Conservation (phyloP, 371 early-diverging fungal genomes). For the Circinella umbellata region DNA sequence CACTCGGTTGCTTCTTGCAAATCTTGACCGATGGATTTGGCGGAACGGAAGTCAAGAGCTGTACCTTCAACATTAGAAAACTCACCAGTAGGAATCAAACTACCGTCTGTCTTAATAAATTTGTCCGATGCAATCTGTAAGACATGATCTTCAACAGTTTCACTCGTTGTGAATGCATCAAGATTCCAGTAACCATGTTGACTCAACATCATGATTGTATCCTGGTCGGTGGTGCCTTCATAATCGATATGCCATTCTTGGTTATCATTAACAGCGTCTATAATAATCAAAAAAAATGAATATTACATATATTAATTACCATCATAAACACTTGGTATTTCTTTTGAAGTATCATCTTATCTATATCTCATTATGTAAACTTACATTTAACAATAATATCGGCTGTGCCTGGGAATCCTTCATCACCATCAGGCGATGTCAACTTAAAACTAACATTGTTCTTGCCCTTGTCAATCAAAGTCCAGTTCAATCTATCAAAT, state of each 20-base stretch:
- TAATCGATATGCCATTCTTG: slow-evolving; percentile 29
- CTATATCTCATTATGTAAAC: not conserved
- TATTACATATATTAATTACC: not conserved
- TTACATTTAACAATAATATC: slow-evolving; percentile 22
- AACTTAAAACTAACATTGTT: slow-evolving; percentile 19
- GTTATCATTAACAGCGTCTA: slow-evolving; percentile 24
- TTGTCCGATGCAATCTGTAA: slow-evolving; percentile 29
- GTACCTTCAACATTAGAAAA: slow-evolving; percentile 22
- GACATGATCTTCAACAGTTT: slow-evolving; percentile 28
- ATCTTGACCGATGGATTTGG: slow-evolving; percentile 29
- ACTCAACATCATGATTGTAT: slow-evolving; percentile 29
- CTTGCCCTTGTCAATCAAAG: slow-evolving; percentile 25
- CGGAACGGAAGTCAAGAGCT: slow-evolving; percentile 24
- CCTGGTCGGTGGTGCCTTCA: slow-evolving; percentile 20
- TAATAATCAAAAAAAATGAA: too few relatives aligned
- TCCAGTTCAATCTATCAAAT: slow-evolving; percentile 27
- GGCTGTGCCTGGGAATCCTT: slow-evolving; percentile 32
- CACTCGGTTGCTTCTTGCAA: slow-evolving; percentile 20
- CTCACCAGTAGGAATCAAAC: slow-evolving; percentile 24
- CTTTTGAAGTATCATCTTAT: too few relatives aligned
- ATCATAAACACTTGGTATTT: too few relatives aligned
- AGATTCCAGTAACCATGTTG: slow-evolving; percentile 29
- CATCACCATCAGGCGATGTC: slow-evolving; percentile 23
- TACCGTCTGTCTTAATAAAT: slow-evolving; percentile 21
- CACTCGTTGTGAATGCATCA: slow-evolving; percentile 25